Conservation (phyloP, 2,329 filamentous ascomycete species). For the Aspergillus novoparasiticus region DNA sequence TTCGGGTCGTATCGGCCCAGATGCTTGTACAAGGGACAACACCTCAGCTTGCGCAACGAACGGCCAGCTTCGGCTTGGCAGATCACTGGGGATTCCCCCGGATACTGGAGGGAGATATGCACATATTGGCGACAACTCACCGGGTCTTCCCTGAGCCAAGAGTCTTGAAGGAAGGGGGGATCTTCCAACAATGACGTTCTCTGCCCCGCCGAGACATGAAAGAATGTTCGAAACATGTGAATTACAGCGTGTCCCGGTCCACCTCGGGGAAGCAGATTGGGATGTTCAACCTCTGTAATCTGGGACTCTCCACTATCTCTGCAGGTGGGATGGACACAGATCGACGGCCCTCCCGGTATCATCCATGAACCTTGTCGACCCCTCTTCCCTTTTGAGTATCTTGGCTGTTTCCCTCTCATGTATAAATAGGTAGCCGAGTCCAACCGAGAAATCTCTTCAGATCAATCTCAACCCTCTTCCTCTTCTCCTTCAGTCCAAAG, state of each 20-base stretch:
- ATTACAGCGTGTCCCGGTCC: constrained; percentile 12
- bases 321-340: constrained; percentile 25
- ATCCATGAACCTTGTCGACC: constrained; percentile 26
- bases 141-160: constrained; percentile 26
- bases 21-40: constrained; percentile 18
- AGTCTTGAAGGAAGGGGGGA: constrained; percentile 25
- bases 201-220: constrained; percentile 24
- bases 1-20: constrained; percentile 29
- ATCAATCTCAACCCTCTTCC: constrained; percentile 9
- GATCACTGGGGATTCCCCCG: not conserved
- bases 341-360: constrained; percentile 28
- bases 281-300: not conserved
- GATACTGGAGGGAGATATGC: not conserved
- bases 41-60: constrained; percentile 9
- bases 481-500: not conserved
- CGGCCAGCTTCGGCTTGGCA: constrained; percentile 7
- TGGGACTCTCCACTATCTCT: constrained; percentile 19
- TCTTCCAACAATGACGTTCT: constrained; percentile 32
- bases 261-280: constrained; percentile 4
- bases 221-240: constrained; percentile 32
- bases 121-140: not conserved
- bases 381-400: constrained; percentile 24
- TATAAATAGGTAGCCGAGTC: constrained; percentile 33
- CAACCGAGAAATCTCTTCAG: constrained; percentile 10
- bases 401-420: constrained; percentile 18